Evolutionary conservation across 306 rosid genomes (phyloP), one percentile per base, ranked within the genome.

Genomic region (Cicer yamashitae): DNA sequence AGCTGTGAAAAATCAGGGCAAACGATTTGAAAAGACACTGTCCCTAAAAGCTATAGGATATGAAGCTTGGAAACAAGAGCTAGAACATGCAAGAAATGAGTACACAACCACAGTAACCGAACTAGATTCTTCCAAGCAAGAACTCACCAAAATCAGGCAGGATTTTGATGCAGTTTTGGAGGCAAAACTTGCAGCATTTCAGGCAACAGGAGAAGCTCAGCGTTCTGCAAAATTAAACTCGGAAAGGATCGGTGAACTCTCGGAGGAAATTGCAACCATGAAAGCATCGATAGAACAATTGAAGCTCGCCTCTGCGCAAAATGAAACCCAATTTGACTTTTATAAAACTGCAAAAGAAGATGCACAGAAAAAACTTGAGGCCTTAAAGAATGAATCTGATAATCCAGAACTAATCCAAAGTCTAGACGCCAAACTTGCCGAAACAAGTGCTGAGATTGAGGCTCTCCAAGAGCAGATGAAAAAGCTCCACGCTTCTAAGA

Each of bases 141-240:
- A 89, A 86, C 85, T 93, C 52, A 88, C 84, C 15, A 91, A 87
- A 81, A 82, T 89, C 80, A 85, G 90, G 52, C 97, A 88, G 77
- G 97, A 91, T 82, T 86, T 84, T 10, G 91, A 91, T 71, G 96
- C 92, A 1, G 90, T 93, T 53, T 83, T 91, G 84, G 98, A 89
- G 83, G 83, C 88, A 11, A 93, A 91, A 79, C 76, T 77, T 34
- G 83, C 85, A 30, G 96, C 98, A 7, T 80, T 93, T 14, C 97
- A 89, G 77, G 80, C 81, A 25, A 93, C 88, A 6, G 96, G 84
- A n/a, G 98, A 93, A 78, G 98, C 96, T 6, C 91, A 87, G 50
- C 88, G 91, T 58, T 78, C 88, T 0, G 92, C 89, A 0, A 86
- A 88, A 8, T 56, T 84, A 1, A 86, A 87, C 77, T 75, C 88